Conservation (phyloP, 441 rosid species). For the Rhodomyrtus psidioides region DNA sequence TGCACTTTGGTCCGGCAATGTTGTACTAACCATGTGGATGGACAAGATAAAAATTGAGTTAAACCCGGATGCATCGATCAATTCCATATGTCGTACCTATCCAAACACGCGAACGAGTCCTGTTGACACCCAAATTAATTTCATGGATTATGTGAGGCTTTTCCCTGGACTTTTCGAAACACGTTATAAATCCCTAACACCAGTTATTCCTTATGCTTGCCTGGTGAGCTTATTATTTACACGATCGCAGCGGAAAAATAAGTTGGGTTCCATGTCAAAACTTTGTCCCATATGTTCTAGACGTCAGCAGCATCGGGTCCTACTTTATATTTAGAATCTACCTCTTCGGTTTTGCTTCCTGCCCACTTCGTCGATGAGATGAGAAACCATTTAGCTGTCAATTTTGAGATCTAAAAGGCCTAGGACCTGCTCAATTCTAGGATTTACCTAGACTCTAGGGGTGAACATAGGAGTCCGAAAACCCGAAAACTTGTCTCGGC, state of each 20-base stretch:
- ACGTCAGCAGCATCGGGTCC: background rate
- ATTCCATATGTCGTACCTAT: background rate
- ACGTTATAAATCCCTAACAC: background rate
- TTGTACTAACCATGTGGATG: background rate
- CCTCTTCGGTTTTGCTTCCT: background rate
- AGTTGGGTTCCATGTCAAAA: background rate
- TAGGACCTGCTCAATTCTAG: background rate
- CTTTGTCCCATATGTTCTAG: background rate
- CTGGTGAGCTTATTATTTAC: background rate
- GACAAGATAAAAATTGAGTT: background rate
- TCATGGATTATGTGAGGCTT: background rate
- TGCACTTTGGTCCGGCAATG: background rate
- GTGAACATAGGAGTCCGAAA: background rate
- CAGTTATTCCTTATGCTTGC: background rate
- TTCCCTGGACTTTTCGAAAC: background rate
- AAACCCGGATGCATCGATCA: background rate
- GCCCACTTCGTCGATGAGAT: background rate
- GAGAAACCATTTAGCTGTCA: background rate
- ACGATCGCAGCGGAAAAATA: background rate
- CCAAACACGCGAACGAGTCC: background rate
- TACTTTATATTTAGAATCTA: background rate
- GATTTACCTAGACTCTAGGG: background rate
- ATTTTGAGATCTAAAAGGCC: background rate
- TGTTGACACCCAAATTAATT: background rate
- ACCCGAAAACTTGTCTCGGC: background rate